A percentile compares a stretch with the other conserved stretches of the same genome.
These are phyloP conservation scores for Poronia punctata DNA, from an alignment of 495 filamentous ascomycete species.

Conservation along the genomic window DNA sequence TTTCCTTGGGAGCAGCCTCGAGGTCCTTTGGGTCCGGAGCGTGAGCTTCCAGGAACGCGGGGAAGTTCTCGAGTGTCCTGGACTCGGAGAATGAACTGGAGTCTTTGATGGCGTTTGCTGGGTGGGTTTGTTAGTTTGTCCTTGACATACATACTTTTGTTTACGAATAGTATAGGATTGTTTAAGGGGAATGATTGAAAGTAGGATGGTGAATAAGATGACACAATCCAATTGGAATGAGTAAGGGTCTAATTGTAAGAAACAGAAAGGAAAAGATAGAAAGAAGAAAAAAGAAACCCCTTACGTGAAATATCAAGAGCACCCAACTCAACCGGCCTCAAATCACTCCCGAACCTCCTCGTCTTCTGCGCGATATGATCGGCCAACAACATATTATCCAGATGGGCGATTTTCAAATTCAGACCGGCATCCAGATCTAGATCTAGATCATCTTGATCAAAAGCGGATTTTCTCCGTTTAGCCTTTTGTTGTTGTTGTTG, in stretches of 20 bases:
- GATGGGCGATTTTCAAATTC: conserved; percentile 70
- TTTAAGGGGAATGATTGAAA: no score
- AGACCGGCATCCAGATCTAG: conserved; percentile 58
- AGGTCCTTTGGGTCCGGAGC: conserved; percentile 48
- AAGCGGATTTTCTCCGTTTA: conserved; percentile 51
- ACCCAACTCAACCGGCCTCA: conserved; percentile 75
- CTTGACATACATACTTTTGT: not conserved
- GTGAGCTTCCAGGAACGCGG: conserved; percentile 67
- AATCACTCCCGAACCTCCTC: conserved; percentile 65
- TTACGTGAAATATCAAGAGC: conserved; percentile 77
- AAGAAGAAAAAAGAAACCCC: conserved; percentile 10
- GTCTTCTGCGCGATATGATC: conserved; percentile 79
- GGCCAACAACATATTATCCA: conserved; percentile 76
- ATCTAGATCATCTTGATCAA: conserved; percentile 50
- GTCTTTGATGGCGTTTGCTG: conserved; percentile 49
- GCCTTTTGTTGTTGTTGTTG: no score
- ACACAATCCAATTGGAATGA: no score
- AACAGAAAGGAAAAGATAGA: conserved; percentile 1
- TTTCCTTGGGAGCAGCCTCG: conserved; percentile 54
- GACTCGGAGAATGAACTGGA: conserved; percentile 62
- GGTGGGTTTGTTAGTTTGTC: not conserved
- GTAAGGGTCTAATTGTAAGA: no score
- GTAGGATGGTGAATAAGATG: no score
- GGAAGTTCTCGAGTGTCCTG: conserved; percentile 61
- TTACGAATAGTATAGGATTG: no score